Evolutionary conservation across 2,329 filamentous ascomycete genomes (phyloP).

Genomic region (Exophiala xenobiotica): DNA sequence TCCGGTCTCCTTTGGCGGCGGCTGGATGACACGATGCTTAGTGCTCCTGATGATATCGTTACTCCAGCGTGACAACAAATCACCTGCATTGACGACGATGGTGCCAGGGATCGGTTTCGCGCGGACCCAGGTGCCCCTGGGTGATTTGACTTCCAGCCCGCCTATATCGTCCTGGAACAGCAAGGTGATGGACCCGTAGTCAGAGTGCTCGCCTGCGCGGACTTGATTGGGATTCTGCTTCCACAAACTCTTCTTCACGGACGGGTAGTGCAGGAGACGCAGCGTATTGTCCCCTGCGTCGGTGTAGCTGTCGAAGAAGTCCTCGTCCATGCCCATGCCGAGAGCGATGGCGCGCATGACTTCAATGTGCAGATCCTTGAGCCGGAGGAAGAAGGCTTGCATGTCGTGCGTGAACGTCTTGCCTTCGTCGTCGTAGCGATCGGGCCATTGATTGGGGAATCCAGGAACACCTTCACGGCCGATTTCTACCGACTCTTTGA

Average conservation of each 20-base stretch:
- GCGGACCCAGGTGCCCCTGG: slow-evolving; percentile 75
- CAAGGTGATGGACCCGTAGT: slow-evolving; percentile 57
- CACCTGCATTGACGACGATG: slow-evolving; percentile 85
- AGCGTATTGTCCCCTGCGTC: slow-evolving; percentile 69
- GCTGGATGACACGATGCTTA: slow-evolving; percentile 85
- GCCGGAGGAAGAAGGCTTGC: slow-evolving; percentile 71
- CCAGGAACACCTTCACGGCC: slow-evolving; percentile 60
- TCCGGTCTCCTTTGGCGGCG: slow-evolving; percentile 55
- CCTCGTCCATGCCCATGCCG: slow-evolving; percentile 69
- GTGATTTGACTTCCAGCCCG: slow-evolving; percentile 64
- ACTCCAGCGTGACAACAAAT: slow-evolving; percentile 81
- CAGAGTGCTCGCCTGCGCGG: slow-evolving; percentile 71
- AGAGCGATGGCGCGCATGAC: slow-evolving; percentile 83
- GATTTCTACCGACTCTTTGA: slow-evolving; percentile 63
- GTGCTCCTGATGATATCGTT: slow-evolving; percentile 92
- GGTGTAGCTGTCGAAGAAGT: slow-evolving; percentile 75
- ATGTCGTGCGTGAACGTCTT: slow-evolving; percentile 69
- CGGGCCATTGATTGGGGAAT: slow-evolving; percentile 77
- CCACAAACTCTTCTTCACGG: slow-evolving; percentile 66
- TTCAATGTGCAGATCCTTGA: slow-evolving; percentile 70
- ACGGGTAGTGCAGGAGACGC: slow-evolving; percentile 74
- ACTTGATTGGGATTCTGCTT: slow-evolving; percentile 66
- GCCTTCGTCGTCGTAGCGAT: slow-evolving; percentile 47
- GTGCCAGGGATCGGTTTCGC: slow-evolving; percentile 78
- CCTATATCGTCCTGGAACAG: slow-evolving; percentile 58